Base-by-base conservation (phyloP, 2,329 filamentous ascomycete genomes). In the Fusarium dlaminii region DNA sequence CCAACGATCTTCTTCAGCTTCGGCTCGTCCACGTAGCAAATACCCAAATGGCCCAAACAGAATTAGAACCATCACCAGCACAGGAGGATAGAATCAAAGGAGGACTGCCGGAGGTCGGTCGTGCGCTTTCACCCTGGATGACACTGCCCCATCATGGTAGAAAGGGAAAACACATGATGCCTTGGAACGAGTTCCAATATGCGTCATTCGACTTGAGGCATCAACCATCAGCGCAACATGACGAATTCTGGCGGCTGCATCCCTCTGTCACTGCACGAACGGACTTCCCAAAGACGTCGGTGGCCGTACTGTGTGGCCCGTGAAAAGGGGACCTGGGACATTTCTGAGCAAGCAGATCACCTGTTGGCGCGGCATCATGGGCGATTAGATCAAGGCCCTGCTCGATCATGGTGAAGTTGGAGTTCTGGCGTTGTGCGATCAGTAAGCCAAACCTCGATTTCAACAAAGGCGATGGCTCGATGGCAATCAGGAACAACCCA, bases 361-460 rank as follows among this genome's bases (percentile, higher is more conserved):
- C 46, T 72, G 66, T 61, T 75, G 67, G 73, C 67, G 72, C 65
- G 42, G 51, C 63, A 64, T 43, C 43, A 58, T 73, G 56, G 64
- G 40, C 62, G 63, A 63, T 66, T 63, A 43, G 45, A 61, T 51
- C 67, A 58, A 64, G 69, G 46, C 32, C 43, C 51, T 56, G 36
- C 64, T 61, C 66, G 63, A 66, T 71, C 65, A 66, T 63, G 68
- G 59, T 68, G 64, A 73, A 68, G 74, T 70, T 73, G 61, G 54
- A 68, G 55, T 65, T 65, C 63, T 66, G 51, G 48, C 54, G 57
- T 75, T 60, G 75, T 68, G 70, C 78, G 79, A 80, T 81, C 69
- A 72, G 65, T 74, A 70, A 73, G 77, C 79, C 75, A 78, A 79
- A 80, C 42, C 66, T 75, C 79, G 79, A 80, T 81, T 77, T 68